phyloP scores from a whole-genome alignment of 306 rosid genomes.

The Luffa acutangula region DNA sequence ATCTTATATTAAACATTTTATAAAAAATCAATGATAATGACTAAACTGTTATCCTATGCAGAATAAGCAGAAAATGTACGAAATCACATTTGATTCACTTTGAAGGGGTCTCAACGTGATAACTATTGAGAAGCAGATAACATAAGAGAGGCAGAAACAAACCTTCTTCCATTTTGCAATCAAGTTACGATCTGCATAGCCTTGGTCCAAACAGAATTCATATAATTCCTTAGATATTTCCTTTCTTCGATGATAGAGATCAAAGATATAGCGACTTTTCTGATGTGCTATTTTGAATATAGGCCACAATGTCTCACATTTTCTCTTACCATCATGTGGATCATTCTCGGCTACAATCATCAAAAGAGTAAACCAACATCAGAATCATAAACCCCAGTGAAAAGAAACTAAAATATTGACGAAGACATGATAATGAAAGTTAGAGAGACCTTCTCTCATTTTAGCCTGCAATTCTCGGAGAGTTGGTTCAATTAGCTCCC shows the following conservation, averaged over 20 bases:
- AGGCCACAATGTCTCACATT: slow-evolving; percentile 46
- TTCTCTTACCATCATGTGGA: slow-evolving; percentile 44
- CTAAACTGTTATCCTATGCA: not conserved
- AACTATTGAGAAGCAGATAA: not conserved
- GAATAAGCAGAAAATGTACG: not conserved
- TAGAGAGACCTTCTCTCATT: slow-evolving; percentile 80
- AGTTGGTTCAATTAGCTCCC: slow-evolving; percentile 92
- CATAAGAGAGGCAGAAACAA: slow-evolving; percentile 8
- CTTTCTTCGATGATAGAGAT: slow-evolving; percentile 38
- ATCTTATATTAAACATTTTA: not conserved
- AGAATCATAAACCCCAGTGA: not conserved
- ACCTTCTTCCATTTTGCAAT: slow-evolving; percentile 51
- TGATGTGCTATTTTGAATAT: slow-evolving; percentile 43
- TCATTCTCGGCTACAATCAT: slow-evolving; percentile 36
- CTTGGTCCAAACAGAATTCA: slow-evolving; percentile 41
- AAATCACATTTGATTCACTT: not conserved
- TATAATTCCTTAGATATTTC: slow-evolving; percentile 39
- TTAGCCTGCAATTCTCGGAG: slow-evolving; percentile 85
- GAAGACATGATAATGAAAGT: not conserved
- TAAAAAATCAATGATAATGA: not conserved
- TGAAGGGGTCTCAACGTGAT: not conserved
- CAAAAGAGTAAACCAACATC: not conserved
- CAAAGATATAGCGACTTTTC: slow-evolving; percentile 40
- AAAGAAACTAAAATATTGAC: not conserved
- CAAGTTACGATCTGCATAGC: slow-evolving; percentile 37